A percentile compares a stretch with the other conserved stretches of the same genome.
phyloP scores from a whole-genome alignment of 257 asterid species.

The Pogostemon cablin region DNA sequence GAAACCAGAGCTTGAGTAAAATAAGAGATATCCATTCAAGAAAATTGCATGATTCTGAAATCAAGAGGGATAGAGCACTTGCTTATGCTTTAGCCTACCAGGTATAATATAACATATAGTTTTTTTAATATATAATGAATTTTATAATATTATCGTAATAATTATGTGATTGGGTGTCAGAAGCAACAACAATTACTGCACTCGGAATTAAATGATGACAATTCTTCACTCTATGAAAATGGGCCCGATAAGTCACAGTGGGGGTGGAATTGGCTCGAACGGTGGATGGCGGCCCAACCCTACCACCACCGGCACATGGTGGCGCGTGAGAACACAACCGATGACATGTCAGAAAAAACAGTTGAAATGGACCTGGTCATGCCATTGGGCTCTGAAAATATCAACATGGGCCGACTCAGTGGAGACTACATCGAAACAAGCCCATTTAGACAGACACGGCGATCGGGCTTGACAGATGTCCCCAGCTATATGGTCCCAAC shows the following conservation, averaged over 20 bases:
- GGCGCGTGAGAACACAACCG: slow-evolving; percentile 51
- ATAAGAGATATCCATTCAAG: slow-evolving; percentile 50
- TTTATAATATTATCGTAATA: neutral
- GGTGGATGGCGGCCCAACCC: slow-evolving; percentile 87
- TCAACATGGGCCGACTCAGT: slow-evolving; percentile 39
- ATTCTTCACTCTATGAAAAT: slow-evolving; percentile 29
- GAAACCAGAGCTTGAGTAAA: slow-evolving; percentile 50
- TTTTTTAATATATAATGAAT: neutral
- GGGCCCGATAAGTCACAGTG: slow-evolving; percentile 53
- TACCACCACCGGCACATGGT: slow-evolving; percentile 43
- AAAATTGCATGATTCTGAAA: slow-evolving; percentile 53
- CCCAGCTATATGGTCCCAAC: slow-evolving; percentile 96
- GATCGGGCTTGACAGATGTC: slow-evolving; percentile 30
- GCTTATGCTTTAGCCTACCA: slow-evolving; percentile 76
- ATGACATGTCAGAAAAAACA: slow-evolving; percentile 63
- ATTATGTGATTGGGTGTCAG: slow-evolving; percentile 1
- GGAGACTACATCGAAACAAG: slow-evolving; percentile 43
- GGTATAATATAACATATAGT: slow-evolving; percentile 39
- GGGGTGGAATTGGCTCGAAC: slow-evolving; percentile 94
- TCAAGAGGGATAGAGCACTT: slow-evolving; percentile 67
- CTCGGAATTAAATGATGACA: slow-evolving; percentile 31
- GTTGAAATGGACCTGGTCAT: slow-evolving; percentile 62
- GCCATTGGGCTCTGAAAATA: slow-evolving; percentile 43
- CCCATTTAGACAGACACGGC: slow-evolving; percentile 46
- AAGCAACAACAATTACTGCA: slow-evolving; percentile 42